Evolutionary conservation across 1,139 yeast species (phyloP), one percentile per base, ranked within the genome.

Genomic region (Yamadazyma oceani): DNA sequence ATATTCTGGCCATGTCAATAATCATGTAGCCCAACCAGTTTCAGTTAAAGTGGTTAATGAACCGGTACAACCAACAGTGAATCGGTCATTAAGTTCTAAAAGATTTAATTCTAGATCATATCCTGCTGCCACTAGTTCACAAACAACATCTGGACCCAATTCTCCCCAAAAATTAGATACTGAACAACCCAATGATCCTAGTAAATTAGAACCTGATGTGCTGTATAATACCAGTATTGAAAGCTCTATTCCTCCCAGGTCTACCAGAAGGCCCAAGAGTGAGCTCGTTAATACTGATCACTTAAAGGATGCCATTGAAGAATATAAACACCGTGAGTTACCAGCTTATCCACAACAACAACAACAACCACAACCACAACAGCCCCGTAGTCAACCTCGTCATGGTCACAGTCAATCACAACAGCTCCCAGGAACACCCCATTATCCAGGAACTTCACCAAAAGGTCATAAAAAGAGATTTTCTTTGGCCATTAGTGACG

Each of bases 191-290:
- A 12, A 37, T 7, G 39, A 34, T 9, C 24, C n/a, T 12, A 29
- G 15, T 19, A 47, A 41, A 25, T 23, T 50, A 16, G 45, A 40
- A 32, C 74, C 75, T 1, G 64, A 59, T 37, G 42, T 53, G 25
- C 52, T 62, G 10, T 64, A 62, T 42, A 56, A 55, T 37, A 71
- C 76, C 12, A 61, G 51, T 27, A 55, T 71, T 30, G 75, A 69
- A 36, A 60, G 61, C 2, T 51, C 69, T 1, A 58, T 72, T 2
- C 78, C 78, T 4, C 66, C 74, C 1, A 51, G 78, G 36, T 69
- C 74, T 13, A 57, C 58, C 4, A 51, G 68, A 35, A 51, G 78
- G 40, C 75, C 75, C 7, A 57, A 59, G 33, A 66, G 73, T 38
- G 66, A 59, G 37, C 43, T 59, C 3, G 37, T 46, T 14, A 49